Conservation (phyloP, 257 asterid species). For the Echites panduratus region DNA sequence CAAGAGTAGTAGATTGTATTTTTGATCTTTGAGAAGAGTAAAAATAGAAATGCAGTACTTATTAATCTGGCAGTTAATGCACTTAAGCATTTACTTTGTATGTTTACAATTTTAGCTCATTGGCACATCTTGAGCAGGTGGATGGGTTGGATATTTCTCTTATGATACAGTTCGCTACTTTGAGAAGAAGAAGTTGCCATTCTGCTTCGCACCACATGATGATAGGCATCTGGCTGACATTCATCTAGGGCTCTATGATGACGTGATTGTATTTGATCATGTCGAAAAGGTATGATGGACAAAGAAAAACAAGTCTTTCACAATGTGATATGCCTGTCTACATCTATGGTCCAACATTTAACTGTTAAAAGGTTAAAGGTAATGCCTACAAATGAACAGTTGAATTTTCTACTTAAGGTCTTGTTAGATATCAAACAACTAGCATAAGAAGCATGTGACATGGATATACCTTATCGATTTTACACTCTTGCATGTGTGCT, state of each 20-base stretch:
- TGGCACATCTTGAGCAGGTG: slow-evolving; percentile 46
- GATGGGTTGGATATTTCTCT: slow-evolving; percentile 95
- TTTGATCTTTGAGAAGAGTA: not conserved
- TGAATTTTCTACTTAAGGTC: not conserved
- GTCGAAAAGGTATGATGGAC: slow-evolving; percentile 65
- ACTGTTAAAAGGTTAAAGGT: not conserved
- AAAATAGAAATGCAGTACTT: not conserved
- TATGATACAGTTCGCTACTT: slow-evolving; percentile 80
- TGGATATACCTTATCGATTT: not conserved
- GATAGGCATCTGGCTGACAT: slow-evolving; percentile 74
- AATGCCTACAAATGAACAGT: not conserved
- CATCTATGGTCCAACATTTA: not conserved
- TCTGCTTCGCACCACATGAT: slow-evolving; percentile 59
- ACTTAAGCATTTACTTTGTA: not conserved
- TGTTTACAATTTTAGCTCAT: not conserved
- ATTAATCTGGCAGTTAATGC: not conserved
- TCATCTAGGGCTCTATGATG: slow-evolving; percentile 85
- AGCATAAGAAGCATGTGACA: not conserved
- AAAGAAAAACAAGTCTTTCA: slow-evolving; percentile 6
- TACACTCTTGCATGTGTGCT: not conserved
- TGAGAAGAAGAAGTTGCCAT: slow-evolving; percentile 64
- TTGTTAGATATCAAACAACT: not conserved
- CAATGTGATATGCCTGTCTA: slow-evolving; percentile 1
- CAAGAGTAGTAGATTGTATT: not conserved
- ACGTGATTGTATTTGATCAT: slow-evolving; percentile 81